phyloP scores from a whole-genome alignment of 495 filamentous ascomycete species.

The Daldinia bambusicola region DNA sequence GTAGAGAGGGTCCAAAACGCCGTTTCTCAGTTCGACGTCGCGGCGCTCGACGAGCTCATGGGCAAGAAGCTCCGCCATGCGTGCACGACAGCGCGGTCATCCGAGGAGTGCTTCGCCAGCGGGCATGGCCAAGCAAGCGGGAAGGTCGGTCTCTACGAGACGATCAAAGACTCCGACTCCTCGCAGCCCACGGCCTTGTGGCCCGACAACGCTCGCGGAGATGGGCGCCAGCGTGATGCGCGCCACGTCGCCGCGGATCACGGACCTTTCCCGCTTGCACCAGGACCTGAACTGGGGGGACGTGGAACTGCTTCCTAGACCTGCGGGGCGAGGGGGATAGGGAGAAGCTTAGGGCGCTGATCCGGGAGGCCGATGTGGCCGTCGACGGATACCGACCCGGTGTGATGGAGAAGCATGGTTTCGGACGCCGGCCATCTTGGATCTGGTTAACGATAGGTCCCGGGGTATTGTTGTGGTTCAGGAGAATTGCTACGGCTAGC shows the following conservation, averaged over 20 bases:
- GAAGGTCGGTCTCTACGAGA: constrained; percentile 57
- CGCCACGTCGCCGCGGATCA: constrained; percentile 61
- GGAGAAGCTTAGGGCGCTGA: neutral
- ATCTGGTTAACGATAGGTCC: constrained; percentile 36
- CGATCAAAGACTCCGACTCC: constrained; percentile 41
- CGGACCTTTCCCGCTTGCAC: neutral
- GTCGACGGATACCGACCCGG: neutral
- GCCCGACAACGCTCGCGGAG: constrained; percentile 57
- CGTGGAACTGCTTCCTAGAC: neutral
- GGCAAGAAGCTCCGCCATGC: neutral
- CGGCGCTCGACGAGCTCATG: neutral
- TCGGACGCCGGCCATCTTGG: neutral
- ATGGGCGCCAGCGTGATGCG: constrained; percentile 69
- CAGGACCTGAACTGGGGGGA: neutral
- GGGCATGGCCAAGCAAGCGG: neutral
- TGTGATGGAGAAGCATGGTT: neutral
- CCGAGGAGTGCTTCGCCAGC: neutral
- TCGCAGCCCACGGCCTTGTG: constrained; percentile 48
- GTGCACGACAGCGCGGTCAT: neutral
- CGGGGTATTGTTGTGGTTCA: constrained; percentile 59
- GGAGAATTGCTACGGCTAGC: constrained; percentile 67
- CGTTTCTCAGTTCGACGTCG: neutral
- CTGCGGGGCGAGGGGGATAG: neutral
- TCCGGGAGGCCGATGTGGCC: neutral
- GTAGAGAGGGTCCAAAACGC: neutral